Conservation (phyloP, 1,284 basidiomycete species). For the Austroboletus niveus region DNA sequence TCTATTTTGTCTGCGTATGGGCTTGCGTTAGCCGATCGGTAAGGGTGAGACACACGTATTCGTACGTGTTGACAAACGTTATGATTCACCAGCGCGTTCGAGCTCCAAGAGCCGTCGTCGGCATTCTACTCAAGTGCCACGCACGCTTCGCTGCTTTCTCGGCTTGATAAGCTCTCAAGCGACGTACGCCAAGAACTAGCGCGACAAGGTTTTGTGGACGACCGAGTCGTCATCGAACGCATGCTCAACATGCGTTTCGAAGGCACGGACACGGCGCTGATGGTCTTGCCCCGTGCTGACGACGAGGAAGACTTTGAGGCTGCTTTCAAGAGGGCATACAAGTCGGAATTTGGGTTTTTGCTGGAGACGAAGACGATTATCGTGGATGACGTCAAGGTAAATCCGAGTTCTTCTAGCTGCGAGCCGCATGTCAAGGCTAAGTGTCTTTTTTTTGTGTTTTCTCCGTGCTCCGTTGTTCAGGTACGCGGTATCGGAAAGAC, state of each 20-base stretch:
- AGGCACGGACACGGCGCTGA: conserved; percentile 88
- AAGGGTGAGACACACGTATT: conserved; percentile 17
- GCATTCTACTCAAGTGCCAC: conserved; percentile 65
- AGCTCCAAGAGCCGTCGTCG: conserved; percentile 86
- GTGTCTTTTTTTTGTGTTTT: background rate
- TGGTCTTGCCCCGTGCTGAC: conserved; percentile 66
- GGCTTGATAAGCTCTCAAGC: conserved; percentile 65
- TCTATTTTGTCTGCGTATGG: conserved; percentile 81
- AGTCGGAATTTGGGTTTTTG: conserved; percentile 89
- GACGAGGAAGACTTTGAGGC: conserved; percentile 74
- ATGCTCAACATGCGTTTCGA: conserved; percentile 93
- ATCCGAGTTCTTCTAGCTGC: background rate
- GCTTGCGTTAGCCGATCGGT: conserved; percentile 78
- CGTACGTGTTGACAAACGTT: too few relatives aligned
- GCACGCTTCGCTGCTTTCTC: conserved; percentile 49
- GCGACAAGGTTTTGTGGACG: conserved; percentile 77
- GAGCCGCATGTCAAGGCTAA: background rate
- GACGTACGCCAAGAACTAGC: conserved; percentile 67
- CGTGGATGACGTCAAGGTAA: conserved; percentile 89
- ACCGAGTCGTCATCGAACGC: conserved; percentile 71
- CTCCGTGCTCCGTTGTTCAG: conserved; percentile 20
- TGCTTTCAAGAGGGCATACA: conserved; percentile 78
- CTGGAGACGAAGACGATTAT: conserved; percentile 75
- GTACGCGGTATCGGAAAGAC: conserved; percentile 87
- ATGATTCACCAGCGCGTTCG: conserved; percentile 59